A percentile compares a stretch with the other conserved stretches of the same genome.
These are phyloP conservation scores for Yarrowia sp. DNA, from an alignment of 805 yeast species.

Conservation along the genomic window DNA sequence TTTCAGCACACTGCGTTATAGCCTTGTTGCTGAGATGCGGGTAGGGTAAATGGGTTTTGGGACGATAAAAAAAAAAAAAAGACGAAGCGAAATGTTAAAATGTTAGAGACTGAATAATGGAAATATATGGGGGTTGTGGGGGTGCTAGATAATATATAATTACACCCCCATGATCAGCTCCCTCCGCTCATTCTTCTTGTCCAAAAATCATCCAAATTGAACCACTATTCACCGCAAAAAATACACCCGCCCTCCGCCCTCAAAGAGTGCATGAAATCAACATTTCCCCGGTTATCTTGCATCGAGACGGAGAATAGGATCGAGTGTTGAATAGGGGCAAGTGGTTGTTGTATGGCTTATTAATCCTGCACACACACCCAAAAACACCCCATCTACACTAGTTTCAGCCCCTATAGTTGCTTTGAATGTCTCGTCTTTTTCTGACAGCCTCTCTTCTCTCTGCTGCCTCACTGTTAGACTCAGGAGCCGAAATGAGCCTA, in stretches of 20 bases:
- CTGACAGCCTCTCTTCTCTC: background rate
- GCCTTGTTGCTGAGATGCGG: slow-evolving; percentile 5
- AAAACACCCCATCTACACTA: too few relatives aligned
- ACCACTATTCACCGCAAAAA: background rate
- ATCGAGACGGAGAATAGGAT: background rate
- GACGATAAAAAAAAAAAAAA: background rate
- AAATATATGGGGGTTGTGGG: too few relatives aligned
- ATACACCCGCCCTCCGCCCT: too few relatives aligned
- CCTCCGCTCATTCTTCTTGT: too few relatives aligned
- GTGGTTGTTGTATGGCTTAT: too few relatives aligned
- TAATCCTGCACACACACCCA: too few relatives aligned
- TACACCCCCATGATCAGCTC: too few relatives aligned
- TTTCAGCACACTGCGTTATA: background rate
- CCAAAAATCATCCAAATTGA: background rate
- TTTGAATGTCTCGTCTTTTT: too few relatives aligned
- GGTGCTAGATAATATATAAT: too few relatives aligned
- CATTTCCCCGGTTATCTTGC: slow-evolving; percentile 13
- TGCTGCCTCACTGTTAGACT: background rate
- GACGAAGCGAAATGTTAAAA: too few relatives aligned
- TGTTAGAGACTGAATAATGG: too few relatives aligned
- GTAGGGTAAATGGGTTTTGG: slow-evolving; percentile 11
- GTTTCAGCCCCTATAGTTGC: too few relatives aligned
- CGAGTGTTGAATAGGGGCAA: background rate
- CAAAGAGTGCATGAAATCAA: background rate
- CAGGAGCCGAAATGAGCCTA: background rate